These are phyloP conservation scores for Fusarium duplospermum DNA, from an alignment of 2,329 filamentous ascomycete genomes.

Conservation along the genomic window DNA sequence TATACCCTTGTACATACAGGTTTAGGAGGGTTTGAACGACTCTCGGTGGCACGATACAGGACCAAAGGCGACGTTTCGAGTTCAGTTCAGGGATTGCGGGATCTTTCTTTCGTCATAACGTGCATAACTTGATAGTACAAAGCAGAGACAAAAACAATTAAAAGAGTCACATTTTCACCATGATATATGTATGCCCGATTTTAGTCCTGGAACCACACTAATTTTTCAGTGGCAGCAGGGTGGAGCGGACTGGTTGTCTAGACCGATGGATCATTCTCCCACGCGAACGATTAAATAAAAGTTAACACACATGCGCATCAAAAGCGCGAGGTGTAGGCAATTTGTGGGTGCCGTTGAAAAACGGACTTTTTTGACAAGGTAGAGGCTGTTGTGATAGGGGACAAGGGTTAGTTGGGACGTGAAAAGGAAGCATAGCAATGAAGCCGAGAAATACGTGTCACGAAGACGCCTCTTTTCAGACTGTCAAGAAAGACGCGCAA, in stretches of 20 bases:
- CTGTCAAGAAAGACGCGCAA: conserved; percentile 11
- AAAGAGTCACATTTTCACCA: conserved; percentile 9
- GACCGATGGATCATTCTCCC: conserved; percentile 72
- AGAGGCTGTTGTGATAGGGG: neutral
- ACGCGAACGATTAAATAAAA: conserved; percentile 67
- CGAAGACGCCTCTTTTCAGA: neutral
- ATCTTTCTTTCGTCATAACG: conserved; percentile 12
- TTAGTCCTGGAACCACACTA: conserved; percentile 72
- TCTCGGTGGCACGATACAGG: neutral
- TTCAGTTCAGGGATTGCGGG: neutral
- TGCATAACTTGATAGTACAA: conserved; percentile 1
- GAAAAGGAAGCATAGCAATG: conserved; percentile 20
- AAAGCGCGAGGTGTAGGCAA: conserved; percentile 71
- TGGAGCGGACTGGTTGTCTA: conserved; percentile 77
- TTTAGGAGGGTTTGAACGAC: conserved; percentile 3
- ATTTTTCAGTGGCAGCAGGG: conserved; percentile 67
- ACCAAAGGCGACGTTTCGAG: neutral
- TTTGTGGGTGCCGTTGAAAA: conserved; percentile 59
- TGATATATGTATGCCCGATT: conserved; percentile 62
- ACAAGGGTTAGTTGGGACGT: neutral
- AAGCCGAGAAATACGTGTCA: conserved; percentile 18
- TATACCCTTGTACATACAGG: conserved; percentile 23
- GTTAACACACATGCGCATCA: conserved; percentile 70
- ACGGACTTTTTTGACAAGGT: conserved; percentile 34
- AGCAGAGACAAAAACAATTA: neutral